Percentiles rank a stretch among this genome's conserved stretches.
Evolutionary conservation across 495 filamentous ascomycete species (phyloP).

Genomic region (Penicillium ucsense): DNA sequence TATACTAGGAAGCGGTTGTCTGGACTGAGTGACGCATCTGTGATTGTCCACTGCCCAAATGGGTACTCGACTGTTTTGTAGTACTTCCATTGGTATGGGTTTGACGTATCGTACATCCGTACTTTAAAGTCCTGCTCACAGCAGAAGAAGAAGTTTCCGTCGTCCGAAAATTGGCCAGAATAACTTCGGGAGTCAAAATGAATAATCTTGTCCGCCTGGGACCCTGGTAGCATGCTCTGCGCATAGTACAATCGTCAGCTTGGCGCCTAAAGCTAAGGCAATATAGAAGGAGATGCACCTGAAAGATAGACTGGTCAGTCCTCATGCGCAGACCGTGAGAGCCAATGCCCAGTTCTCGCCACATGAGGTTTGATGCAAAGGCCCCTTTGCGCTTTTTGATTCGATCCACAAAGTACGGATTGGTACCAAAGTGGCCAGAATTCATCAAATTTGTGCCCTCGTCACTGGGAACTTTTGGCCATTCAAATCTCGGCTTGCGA

Average conservation of each 20-base stretch:
- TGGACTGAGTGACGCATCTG: conserved; percentile 83
- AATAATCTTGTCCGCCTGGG: conserved; percentile 76
- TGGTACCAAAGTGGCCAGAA: conserved; percentile 65
- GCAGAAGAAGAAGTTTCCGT: conserved; percentile 97
- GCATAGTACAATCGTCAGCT: conserved; percentile 12
- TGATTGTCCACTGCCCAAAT: conserved; percentile 88
- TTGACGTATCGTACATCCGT: conserved; percentile 95
- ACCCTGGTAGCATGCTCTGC: conserved; percentile 50
- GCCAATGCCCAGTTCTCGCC: conserved; percentile 67
- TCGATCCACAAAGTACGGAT: conserved; percentile 40
- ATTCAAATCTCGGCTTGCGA: conserved; percentile 32
- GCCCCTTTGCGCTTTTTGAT: conserved; percentile 46
- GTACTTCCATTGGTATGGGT: conserved; percentile 90
- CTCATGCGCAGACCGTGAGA: conserved; percentile 40
- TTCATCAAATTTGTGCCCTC: conserved; percentile 68
- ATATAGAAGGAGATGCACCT: conserved; percentile 29
- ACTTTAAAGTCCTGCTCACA: conserved; percentile 88
- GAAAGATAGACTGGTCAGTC: conserved; percentile 53
- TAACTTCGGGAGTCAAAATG: conserved; percentile 79
- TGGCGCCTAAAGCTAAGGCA: too few relatives aligned
- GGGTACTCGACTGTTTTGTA: conserved; percentile 88
- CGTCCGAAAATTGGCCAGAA: conserved; percentile 91
- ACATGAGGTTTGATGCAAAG: conserved; percentile 58
- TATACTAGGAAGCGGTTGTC: conserved; percentile 89
- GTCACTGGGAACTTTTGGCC: conserved; percentile 71